phyloP scores from a whole-genome alignment of 2,329 filamentous ascomycete species.

The Fusarium poae region DNA sequence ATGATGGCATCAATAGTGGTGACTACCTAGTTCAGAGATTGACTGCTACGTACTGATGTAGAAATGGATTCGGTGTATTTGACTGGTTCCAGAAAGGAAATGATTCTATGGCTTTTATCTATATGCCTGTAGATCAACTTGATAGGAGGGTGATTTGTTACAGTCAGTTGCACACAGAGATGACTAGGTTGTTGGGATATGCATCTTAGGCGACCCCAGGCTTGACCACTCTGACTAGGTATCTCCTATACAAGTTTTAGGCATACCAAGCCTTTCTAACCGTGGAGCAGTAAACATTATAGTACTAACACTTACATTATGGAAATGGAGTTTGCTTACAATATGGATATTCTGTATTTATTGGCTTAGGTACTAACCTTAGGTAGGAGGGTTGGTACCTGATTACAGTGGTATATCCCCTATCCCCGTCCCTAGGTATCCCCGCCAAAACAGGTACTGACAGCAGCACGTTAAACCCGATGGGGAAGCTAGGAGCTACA shows the following conservation, averaged over 20 bases:
- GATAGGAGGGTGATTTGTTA: neutral
- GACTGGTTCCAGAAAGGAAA: neutral
- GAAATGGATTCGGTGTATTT: neutral
- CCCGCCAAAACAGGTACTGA: constrained; percentile 20
- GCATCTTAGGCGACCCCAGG: neutral
- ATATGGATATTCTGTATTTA: neutral
- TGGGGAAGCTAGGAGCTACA: constrained; percentile 22
- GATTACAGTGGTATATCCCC: neutral
- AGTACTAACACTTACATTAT: neutral
- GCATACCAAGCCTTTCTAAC: neutral
- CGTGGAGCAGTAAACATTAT: neutral
- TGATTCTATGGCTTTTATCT: neutral
- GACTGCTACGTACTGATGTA: constrained; percentile 75
- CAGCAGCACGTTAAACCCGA: constrained; percentile 33
- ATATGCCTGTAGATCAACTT: neutral
- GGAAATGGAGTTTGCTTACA: neutral
- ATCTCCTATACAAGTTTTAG: neutral
- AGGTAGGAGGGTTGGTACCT: too few species aligned
- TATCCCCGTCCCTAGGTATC: constrained; percentile 11
- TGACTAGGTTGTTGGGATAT: neutral
- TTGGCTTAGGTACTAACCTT: too few species aligned
- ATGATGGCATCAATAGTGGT: constrained; percentile 80
- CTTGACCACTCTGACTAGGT: neutral
- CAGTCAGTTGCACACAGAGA: neutral
- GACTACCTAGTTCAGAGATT: constrained; percentile 85